phyloP scores from a whole-genome alignment of 257 asterid species.

The Thymus mandschuricus region DNA sequence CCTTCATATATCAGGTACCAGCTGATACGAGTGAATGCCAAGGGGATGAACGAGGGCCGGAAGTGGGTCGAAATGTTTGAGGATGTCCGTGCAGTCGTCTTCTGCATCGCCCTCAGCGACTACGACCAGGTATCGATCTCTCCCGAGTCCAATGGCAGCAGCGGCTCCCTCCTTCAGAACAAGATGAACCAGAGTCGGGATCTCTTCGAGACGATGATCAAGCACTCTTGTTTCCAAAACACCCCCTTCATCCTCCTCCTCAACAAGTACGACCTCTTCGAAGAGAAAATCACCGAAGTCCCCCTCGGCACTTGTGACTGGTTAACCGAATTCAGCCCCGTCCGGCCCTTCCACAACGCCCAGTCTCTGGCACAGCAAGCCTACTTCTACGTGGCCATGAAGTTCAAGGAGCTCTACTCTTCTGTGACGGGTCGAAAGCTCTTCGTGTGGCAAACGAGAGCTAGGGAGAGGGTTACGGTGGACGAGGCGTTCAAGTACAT shows the following conservation, averaged over 20 bases:
- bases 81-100: slow-evolving; percentile 82
- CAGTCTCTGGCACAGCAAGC: slow-evolving; percentile 87
- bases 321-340: slow-evolving; percentile 82
- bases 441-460: slow-evolving; percentile 86
- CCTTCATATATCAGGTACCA: slow-evolving; percentile 55
- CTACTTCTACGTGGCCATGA: slow-evolving; percentile 86
- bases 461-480: slow-evolving; percentile 71
- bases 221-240: slow-evolving; percentile 76
- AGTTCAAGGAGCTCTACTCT: slow-evolving; percentile 85
- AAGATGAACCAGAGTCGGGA: slow-evolving; percentile 84
- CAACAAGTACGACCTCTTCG: slow-evolving; percentile 85
- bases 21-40: slow-evolving; percentile 82
- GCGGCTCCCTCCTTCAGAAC: slow-evolving; percentile 52
- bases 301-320: slow-evolving; percentile 76
- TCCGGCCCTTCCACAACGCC: slow-evolving; percentile 64
- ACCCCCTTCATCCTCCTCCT: slow-evolving; percentile 80
- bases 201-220: slow-evolving; percentile 69
- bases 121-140: slow-evolving; percentile 71
- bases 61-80: slow-evolving; percentile 99
- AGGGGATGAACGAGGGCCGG: slow-evolving; percentile 85
- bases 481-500: slow-evolving; percentile 88
- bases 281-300: slow-evolving; percentile 69
- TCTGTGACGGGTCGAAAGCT: slow-evolving; percentile 69
- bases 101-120: slow-evolving; percentile 77
- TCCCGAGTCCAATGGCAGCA: slow-evolving; percentile 46